Conservation (phyloP, 2,329 filamentous ascomycete species). For the Claviceps digitariae region DNA sequence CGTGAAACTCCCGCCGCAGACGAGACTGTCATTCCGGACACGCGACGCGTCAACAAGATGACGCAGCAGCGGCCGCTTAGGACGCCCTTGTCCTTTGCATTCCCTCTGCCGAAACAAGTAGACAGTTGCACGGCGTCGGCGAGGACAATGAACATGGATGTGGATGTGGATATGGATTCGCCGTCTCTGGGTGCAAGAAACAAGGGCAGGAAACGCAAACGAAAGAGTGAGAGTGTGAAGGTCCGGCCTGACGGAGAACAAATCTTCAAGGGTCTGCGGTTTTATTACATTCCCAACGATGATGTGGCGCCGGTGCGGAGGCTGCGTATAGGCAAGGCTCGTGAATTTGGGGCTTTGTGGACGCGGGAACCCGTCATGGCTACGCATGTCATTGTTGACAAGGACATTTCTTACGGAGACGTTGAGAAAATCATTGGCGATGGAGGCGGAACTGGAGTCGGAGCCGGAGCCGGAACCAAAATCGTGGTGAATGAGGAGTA, state of each 20-base stretch:
- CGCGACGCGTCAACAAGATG: constrained; percentile 17
- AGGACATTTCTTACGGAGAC: constrained; percentile 47
- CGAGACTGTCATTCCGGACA: constrained; percentile 17
- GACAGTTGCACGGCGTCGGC: neutral
- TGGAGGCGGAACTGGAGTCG: constrained; percentile 2
- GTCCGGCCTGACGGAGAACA: constrained; percentile 37
- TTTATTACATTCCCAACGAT: constrained; percentile 73
- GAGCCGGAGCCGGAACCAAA: constrained; percentile 6
- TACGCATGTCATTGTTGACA: constrained; percentile 73
- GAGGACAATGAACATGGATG: too few species aligned
- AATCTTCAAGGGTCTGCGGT: constrained; percentile 46
- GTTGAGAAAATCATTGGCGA: constrained; percentile 35
- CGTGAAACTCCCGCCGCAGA: constrained; percentile 5
- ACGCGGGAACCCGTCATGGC: constrained; percentile 43
- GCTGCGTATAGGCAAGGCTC: constrained; percentile 59
- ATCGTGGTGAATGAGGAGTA: constrained; percentile 55
- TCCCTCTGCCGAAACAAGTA: neutral
- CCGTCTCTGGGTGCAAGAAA: constrained; percentile 11
- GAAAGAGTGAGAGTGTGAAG: constrained; percentile 21
- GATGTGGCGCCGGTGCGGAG: constrained; percentile 55
- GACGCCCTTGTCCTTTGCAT: neutral
- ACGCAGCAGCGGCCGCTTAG: constrained; percentile 16
- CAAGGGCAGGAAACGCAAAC: constrained; percentile 32
- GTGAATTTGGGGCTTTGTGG: constrained; percentile 65
- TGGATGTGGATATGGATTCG: constrained; percentile 6